Base-by-base conservation (phyloP, 345 rosid genomes). In the Aquilaria yunnanensis region DNA sequence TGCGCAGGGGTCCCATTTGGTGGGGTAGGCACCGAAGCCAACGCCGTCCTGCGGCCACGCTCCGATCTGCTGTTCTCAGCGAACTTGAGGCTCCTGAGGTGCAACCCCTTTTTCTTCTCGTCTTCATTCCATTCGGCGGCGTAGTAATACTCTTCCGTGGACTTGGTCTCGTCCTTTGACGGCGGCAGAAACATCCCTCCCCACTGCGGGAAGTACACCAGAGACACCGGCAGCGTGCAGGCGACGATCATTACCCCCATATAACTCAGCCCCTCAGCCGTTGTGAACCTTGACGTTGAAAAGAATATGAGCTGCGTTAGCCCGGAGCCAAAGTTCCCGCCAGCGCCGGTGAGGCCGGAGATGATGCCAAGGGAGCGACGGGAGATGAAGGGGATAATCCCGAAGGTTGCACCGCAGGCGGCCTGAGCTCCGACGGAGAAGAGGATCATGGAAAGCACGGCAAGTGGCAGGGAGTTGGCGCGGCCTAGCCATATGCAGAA, bases 331-430 rank as follows among this genome's bases (percentile, higher is more conserved):
- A 88, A 88, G 70, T 88, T 88, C 7, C 91, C 96, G 14, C 91
- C 92, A 0, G 90, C 97, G 1, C 91, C 93, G 0, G 89, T 86
- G 10, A 91, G 67, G 12, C 97, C 96, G 0, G 91, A 88, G 11
- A 91, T 85, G 69, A 91, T 79, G 0, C 97, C 96, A 47, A 91
- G 60, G 32, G 93, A 91, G 31, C 88, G 79, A 13, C 96, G 75
- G 0, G 91, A 88, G 56, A 91, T 70, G 80, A 88, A 90, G 2
- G 93, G 93, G 32, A 89, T 83, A 54, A 91, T 67, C 4, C 89
- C 96, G 5, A 88, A 90, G 6, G 86, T 85, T 1, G 96, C 96
- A 14, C 97, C 94, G 5, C 97, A 91, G 1, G 97, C 92, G 0
- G 98, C 94, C 73, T 88, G 96, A 41, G 87, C 84, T 7, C 92